Evolutionary conservation across 768 basidiomycete genomes (phyloP).

Genomic region (Leccinum ochraceum): DNA sequence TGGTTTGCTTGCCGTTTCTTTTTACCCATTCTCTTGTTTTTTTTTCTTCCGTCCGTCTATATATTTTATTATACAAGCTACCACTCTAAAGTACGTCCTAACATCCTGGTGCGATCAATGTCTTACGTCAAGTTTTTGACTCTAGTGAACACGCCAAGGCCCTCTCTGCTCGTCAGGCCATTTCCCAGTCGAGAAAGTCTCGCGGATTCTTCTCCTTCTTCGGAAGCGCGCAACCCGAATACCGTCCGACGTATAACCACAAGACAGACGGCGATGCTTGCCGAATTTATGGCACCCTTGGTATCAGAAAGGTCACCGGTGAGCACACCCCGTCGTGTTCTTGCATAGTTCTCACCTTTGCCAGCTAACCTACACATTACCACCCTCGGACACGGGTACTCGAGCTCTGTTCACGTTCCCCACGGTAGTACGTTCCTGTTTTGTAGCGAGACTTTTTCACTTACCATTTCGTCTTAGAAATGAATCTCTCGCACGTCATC

Average conservation of each 20-base stretch:
- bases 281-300: constrained; percentile 79
- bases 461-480: constrained; percentile 49
- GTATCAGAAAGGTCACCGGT: constrained; percentile 91
- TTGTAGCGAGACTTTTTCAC: neutral
- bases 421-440: constrained; percentile 64
- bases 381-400: constrained; percentile 92
- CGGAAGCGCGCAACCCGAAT: constrained; percentile 43
- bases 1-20: neutral
- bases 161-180: constrained; percentile 68
- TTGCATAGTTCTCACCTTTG: neutral
- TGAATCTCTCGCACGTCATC: constrained; percentile 97
- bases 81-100: too few relatives aligned
- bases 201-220: constrained; percentile 72
- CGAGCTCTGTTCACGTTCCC: constrained; percentile 82
- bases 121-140: neutral
- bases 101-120: neutral
- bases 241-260: constrained; percentile 75
- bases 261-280: constrained; percentile 73
- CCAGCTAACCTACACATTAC: constrained; percentile 92
- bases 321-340: constrained; percentile 6
- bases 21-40: neutral
- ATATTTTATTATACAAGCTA: neutral
- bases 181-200: constrained; percentile 72
- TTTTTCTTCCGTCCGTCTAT: neutral
- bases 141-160: constrained; percentile 60